Conservation (phyloP, 1,139 yeast genomes). For the Citeromyces hawaiiensis region DNA sequence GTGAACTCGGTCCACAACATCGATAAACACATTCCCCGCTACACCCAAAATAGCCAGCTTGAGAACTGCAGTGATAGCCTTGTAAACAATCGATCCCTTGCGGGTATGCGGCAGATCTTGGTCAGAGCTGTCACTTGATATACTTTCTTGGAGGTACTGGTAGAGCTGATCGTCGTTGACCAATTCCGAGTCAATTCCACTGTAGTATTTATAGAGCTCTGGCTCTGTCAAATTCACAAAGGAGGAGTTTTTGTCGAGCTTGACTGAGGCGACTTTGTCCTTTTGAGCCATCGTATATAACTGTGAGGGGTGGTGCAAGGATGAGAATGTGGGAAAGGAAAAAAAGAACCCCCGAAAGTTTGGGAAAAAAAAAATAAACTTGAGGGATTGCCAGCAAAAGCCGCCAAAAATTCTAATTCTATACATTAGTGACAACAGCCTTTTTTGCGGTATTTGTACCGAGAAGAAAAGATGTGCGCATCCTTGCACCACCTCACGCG, state of each 20-base stretch:
- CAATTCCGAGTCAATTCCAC: constrained; percentile 14
- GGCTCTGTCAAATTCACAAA: constrained; percentile 34
- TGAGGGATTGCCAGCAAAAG: neutral
- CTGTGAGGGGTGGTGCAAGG: neutral
- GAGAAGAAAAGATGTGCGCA: neutral
- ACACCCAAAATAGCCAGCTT: constrained; percentile 20
- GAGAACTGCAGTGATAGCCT: neutral
- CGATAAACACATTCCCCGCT: constrained; percentile 30
- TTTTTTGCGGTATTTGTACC: too few relatives aligned
- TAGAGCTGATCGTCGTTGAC: constrained; percentile 1
- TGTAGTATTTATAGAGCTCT: constrained; percentile 33
- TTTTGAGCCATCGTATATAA: neutral
- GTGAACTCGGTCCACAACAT: constrained; percentile 28
- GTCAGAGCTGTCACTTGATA: neutral
- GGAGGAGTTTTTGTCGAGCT: constrained; percentile 21
- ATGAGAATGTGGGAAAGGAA: too few relatives aligned
- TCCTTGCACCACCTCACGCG: constrained; percentile 1
- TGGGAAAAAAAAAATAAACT: too few relatives aligned
- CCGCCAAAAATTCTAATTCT: too few relatives aligned
- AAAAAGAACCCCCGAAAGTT: too few relatives aligned
- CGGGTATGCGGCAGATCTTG: neutral
- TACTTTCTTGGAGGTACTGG: neutral
- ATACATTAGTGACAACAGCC: too few relatives aligned
- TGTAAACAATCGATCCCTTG: neutral
- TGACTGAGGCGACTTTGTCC: neutral